Evolutionary conservation across 2,329 filamentous ascomycete species (phyloP).

Genomic region (Diaporthe velutina): DNA sequence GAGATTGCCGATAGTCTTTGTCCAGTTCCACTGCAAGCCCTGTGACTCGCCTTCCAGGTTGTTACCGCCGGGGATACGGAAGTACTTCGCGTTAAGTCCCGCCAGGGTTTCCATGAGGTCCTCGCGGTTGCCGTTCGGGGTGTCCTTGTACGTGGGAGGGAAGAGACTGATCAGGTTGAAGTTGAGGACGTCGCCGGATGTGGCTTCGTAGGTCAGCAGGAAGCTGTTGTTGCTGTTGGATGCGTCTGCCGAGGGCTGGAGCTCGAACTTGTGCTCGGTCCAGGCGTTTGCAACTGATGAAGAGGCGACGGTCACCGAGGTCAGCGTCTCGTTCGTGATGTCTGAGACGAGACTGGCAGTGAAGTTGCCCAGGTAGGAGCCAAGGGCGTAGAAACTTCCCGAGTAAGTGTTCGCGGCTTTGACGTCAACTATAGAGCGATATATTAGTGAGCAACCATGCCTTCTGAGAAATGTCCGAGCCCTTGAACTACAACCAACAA

Average conservation of each 20-base stretch:
- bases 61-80: constrained; percentile 40
- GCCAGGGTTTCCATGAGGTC: constrained; percentile 38
- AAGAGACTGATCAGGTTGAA: constrained; percentile 39
- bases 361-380: constrained; percentile 60
- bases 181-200: constrained; percentile 31
- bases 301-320: constrained; percentile 60
- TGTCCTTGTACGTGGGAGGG: constrained; percentile 54
- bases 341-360: constrained; percentile 61
- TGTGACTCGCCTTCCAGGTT: constrained; percentile 36
- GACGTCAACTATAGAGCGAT: constrained; percentile 27
- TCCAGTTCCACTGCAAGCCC: constrained; percentile 44
- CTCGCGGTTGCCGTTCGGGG: constrained; percentile 63
- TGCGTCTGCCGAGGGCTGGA: constrained; percentile 59
- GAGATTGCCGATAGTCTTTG: constrained; percentile 55
- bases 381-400: constrained; percentile 67
- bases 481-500: neutral
- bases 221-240: constrained; percentile 50
- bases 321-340: constrained; percentile 59
- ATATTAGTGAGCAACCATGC: neutral
- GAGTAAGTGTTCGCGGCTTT: constrained; percentile 51
- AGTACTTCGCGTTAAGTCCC: constrained; percentile 36
- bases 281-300: constrained; percentile 57
- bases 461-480: neutral
- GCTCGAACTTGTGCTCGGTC: constrained; percentile 63
- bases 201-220: constrained; percentile 36